phyloP scores from a whole-genome alignment of 225 moss, liverwort and hornwort species.

The Rhytidiadelphus loreus region DNA sequence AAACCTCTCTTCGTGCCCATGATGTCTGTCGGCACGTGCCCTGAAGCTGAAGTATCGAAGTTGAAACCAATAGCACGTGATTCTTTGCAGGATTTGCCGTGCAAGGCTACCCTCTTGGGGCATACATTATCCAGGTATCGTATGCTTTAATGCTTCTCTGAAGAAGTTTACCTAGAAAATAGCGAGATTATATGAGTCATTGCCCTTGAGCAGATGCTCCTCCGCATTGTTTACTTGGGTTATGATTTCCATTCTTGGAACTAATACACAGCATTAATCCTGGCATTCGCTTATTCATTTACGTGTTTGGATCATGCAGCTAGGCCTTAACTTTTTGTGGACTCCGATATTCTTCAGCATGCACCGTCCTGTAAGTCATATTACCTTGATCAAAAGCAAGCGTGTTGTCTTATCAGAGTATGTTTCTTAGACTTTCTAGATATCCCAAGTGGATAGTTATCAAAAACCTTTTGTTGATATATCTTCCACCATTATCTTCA shows the following conservation, averaged over 20 bases:
- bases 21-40: background rate
- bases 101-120: constrained; percentile 43
- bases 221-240: background rate
- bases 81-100: constrained; percentile 36
- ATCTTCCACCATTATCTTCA: constrained; percentile 1
- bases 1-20: background rate
- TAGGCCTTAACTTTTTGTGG: constrained; percentile 64
- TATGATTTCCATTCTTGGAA: background rate
- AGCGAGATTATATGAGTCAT: background rate
- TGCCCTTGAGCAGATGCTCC: background rate
- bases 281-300: background rate
- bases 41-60: background rate
- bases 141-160: background rate
- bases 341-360: constrained; percentile 69
- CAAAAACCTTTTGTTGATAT: background rate
- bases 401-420: background rate
- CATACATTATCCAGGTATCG: constrained; percentile 54
- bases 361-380: constrained; percentile 43
- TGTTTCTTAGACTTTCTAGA: background rate
- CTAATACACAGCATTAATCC: background rate
- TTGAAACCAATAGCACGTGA: background rate
- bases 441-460: background rate
- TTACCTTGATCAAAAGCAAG: background rate
- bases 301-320: constrained; percentile 25
- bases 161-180: background rate